These are phyloP conservation scores for Apiospora hydei DNA, from an alignment of 2,329 filamentous ascomycete genomes.

Conservation along the genomic window DNA sequence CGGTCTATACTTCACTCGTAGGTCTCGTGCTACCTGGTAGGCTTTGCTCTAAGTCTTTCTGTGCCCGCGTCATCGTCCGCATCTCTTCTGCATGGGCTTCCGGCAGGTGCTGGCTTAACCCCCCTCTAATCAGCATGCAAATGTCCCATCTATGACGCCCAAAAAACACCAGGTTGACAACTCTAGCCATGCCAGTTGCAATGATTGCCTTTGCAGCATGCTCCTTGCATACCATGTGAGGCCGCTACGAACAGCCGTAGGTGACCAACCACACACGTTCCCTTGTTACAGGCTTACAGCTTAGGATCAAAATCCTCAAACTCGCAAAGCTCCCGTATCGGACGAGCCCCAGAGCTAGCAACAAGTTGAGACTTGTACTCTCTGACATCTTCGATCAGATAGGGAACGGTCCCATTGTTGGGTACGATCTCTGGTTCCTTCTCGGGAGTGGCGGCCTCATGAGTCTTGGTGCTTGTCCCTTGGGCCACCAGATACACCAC, in stretches of 20 bases:
- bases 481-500: slow-evolving; percentile 86
- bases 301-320: slow-evolving; percentile 89
- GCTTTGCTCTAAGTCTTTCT: slow-evolving; percentile 10
- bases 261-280: neutral
- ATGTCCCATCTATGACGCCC: neutral
- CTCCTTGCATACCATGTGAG: neutral
- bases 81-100: neutral
- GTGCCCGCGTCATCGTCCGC: neutral
- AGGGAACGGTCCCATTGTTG: slow-evolving; percentile 59
- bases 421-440: slow-evolving; percentile 44
- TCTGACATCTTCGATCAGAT: slow-evolving; percentile 78
- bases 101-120: neutral
- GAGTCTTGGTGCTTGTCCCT: slow-evolving; percentile 51
- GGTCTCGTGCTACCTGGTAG: neutral
- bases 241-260: neutral
- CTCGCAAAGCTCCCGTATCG: slow-evolving; percentile 78
- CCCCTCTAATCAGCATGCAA: neutral
- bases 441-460: slow-evolving; percentile 50
- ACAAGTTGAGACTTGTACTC: slow-evolving; percentile 80
- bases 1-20: neutral
- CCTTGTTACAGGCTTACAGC: slow-evolving; percentile 57
- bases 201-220: neutral
- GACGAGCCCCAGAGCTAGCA: slow-evolving; percentile 74
- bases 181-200: neutral
- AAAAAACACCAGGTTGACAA: neutral